Evolutionary conservation across 768 basidiomycete species (phyloP).

Genomic region (Crassisporium funariophilum): DNA sequence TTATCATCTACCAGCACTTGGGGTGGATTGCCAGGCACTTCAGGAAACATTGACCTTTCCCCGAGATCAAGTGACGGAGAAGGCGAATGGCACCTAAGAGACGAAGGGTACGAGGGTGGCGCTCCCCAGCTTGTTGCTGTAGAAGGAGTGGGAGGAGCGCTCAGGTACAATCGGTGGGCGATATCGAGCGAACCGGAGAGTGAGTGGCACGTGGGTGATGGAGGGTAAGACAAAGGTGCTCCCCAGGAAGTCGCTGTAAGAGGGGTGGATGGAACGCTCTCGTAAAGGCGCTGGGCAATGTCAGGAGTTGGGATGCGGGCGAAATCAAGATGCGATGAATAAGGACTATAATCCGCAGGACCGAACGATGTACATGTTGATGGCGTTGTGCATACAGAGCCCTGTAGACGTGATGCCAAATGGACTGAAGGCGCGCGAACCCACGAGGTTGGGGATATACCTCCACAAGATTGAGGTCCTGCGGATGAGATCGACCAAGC

Average conservation of each 20-base stretch:
- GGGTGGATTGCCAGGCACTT: not conserved
- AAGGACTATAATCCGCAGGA: conserved; percentile 49
- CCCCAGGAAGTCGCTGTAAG: conserved; percentile 56
- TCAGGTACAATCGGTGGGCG: conserved; percentile 37
- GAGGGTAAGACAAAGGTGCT: conserved; percentile 44
- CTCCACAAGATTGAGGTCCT: conserved; percentile 56
- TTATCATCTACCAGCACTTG: not conserved
- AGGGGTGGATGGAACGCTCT: conserved; percentile 55
- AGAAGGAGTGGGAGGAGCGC: conserved; percentile 9
- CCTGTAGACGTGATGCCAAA: conserved; percentile 51
- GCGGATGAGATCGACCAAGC: conserved; percentile 69
- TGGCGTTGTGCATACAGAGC: conserved; percentile 59
- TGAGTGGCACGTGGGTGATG: conserved; percentile 37
- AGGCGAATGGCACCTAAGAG: conserved; percentile 20
- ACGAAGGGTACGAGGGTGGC: conserved; percentile 16
- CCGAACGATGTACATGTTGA: conserved; percentile 59
- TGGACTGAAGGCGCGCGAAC: conserved; percentile 54
- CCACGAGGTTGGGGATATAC: conserved; percentile 39
- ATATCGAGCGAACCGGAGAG: conserved; percentile 43
- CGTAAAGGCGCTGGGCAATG: conserved; percentile 55
- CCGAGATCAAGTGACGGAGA: conserved; percentile 22
- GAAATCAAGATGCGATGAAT: conserved; percentile 35
- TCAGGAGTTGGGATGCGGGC: conserved; percentile 58
- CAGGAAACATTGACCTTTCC: conserved; percentile 14
- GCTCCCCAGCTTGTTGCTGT: conserved; percentile 13